Conservation (phyloP, 495 filamentous ascomycete genomes). For the Aspergillus nanangensis region DNA sequence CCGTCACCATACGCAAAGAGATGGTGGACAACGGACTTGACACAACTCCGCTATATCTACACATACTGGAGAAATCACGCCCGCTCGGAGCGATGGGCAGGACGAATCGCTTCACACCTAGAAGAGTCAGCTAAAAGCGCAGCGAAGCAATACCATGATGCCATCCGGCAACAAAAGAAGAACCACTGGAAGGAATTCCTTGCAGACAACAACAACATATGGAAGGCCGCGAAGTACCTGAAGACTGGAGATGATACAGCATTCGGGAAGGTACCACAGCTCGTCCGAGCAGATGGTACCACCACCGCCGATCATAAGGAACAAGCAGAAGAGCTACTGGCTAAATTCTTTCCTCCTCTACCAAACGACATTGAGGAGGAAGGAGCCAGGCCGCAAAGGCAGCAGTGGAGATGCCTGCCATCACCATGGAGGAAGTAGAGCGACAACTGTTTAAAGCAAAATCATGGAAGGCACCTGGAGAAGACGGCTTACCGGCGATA, state of each 20-base stretch:
- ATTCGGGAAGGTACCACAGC: no score
- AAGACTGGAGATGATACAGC: conserved; percentile 15
- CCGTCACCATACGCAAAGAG: not conserved
- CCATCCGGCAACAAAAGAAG: conserved; percentile 21
- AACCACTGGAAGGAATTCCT: conserved; percentile 23
- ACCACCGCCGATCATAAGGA: conserved; percentile 7
- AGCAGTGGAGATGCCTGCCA: no score
- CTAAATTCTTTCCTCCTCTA: conserved; percentile 26
- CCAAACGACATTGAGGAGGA: conserved; percentile 17
- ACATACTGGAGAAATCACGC: not conserved
- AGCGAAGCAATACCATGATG: conserved; percentile 19
- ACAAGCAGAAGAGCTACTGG: no score
- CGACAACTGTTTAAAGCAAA: not conserved
- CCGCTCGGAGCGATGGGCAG: not conserved
- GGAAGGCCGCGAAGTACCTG: conserved; percentile 18
- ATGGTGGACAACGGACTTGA: conserved; percentile 14
- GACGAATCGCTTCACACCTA: conserved; percentile 5
- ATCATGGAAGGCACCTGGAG: no score
- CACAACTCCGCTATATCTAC: not conserved
- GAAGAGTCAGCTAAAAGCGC: conserved; percentile 13
- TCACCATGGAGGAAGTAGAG: not conserved
- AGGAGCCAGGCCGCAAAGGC: conserved; percentile 5
- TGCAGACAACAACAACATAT: conserved; percentile 18
- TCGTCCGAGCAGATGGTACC: not conserved
- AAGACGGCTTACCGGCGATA: conserved; percentile 15